A percentile compares a stretch with the other conserved stretches of the same genome.
Conservation (phyloP, 768 basidiomycete species). For the Amanita rubescens region DNA sequence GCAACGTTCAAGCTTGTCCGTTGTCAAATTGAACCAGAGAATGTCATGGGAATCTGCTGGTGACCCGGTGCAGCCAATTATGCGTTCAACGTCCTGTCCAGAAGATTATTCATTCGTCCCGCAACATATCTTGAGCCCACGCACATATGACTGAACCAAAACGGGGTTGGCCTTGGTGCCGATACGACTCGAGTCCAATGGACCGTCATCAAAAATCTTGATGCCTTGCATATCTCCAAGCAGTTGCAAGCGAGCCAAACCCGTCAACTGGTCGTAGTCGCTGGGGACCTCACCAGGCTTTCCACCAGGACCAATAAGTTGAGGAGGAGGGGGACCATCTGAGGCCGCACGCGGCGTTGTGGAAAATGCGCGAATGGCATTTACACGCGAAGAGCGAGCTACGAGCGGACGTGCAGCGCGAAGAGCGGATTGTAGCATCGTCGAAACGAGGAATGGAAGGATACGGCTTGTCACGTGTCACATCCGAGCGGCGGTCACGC, state of each 20-base stretch:
- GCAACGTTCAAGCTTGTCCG: constrained; percentile 73
- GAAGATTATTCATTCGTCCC: constrained; percentile 1
- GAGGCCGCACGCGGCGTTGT: constrained; percentile 49
- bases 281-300: constrained; percentile 72
- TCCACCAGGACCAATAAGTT: constrained; percentile 64
- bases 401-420: constrained; percentile 37
- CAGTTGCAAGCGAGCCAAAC: constrained; percentile 92
- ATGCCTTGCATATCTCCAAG: constrained; percentile 84
- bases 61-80: constrained; percentile 90
- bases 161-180: constrained; percentile 87
- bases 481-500: constrained; percentile 15
- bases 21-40: constrained; percentile 68
- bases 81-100: constrained; percentile 66
- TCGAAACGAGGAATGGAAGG: constrained; percentile 17
- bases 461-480: constrained; percentile 15
- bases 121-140: constrained; percentile 20
- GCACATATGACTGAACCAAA: constrained; percentile 78
- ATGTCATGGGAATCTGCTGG: constrained; percentile 96
- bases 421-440: constrained; percentile 39
- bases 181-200: constrained; percentile 76
- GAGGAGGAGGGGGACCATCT: constrained; percentile 49
- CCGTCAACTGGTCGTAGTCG: constrained; percentile 87
- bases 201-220: constrained; percentile 83
- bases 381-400: constrained; percentile 21
- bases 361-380: constrained; percentile 50